A percentile compares a stretch with the other conserved stretches of the same genome.
Evolutionary conservation across 202 grass and related monocot species (phyloP).

Genomic region (Hordeum pubiflorum): DNA sequence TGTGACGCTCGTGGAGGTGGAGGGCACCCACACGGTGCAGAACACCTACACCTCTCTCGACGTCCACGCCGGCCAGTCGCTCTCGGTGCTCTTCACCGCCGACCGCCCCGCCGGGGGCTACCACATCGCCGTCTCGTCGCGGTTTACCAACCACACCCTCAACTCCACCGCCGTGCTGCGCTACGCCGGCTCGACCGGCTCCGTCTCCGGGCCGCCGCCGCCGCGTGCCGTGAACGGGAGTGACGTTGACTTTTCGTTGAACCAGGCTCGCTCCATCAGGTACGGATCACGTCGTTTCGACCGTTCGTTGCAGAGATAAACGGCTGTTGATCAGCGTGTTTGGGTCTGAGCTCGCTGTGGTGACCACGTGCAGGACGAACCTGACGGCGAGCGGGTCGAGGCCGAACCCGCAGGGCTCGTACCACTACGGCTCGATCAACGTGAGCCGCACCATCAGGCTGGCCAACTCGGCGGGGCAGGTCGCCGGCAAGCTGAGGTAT

Average conservation of each 20-base stretch:
- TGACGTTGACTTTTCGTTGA: constrained; percentile 37
- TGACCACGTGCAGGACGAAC: constrained; percentile 46
- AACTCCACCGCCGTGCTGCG: constrained; percentile 40
- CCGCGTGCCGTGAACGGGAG: background rate
- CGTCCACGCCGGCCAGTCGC: constrained; percentile 71
- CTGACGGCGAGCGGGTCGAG: constrained; percentile 75
- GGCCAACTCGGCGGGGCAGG: constrained; percentile 35
- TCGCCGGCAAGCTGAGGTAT: constrained; percentile 49
- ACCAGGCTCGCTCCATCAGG: constrained; percentile 65
- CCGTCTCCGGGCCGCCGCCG: background rate
- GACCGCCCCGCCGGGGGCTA: constrained; percentile 41
- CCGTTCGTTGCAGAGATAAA: background rate
- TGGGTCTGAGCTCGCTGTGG: background rate
- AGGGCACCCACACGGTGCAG: constrained; percentile 79
- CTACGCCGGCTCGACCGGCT: constrained; percentile 38
- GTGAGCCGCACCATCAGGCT: constrained; percentile 64
- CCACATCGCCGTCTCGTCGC: constrained; percentile 52
- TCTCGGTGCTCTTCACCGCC: constrained; percentile 60
- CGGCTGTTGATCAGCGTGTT: background rate
- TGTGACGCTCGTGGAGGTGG: constrained; percentile 73
- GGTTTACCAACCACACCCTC: constrained; percentile 41
- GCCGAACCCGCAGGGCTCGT: constrained; percentile 90
- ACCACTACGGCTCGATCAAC: constrained; percentile 81
- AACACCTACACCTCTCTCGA: constrained; percentile 64
- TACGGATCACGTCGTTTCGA: background rate